A percentile compares a stretch with the other conserved stretches of the same genome.
Conservation (phyloP, 2,329 filamentous ascomycete genomes). For the Penicillium corylophilum region DNA sequence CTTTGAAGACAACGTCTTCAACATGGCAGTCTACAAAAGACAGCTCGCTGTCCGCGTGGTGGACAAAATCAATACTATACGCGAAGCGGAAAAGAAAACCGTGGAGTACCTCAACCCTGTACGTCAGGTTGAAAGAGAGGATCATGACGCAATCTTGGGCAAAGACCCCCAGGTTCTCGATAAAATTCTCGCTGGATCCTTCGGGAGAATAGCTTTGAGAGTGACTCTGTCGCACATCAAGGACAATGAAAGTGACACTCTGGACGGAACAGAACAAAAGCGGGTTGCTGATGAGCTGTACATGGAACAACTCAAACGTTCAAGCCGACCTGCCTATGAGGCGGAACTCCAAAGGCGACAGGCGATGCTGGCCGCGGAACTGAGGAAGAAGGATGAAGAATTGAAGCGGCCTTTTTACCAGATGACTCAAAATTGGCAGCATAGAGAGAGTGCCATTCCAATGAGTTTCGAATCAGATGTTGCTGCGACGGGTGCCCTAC, state of each 20-base stretch:
- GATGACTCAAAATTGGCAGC: not conserved
- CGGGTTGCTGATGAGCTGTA: conserved; percentile 52
- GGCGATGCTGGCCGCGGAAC: not conserved
- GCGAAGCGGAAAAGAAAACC: conserved; percentile 58
- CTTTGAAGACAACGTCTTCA: conserved; percentile 72
- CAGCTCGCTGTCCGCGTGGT: conserved; percentile 77
- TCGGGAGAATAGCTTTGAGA: conserved; percentile 29
- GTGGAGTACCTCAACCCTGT: conserved; percentile 62
- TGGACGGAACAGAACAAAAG: conserved; percentile 61
- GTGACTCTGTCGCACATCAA: conserved; percentile 71
- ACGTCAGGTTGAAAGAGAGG: conserved; percentile 50
- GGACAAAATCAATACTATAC: conserved; percentile 75
- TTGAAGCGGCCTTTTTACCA: no score
- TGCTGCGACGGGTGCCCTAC: not conserved
- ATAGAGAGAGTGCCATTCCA: not conserved
- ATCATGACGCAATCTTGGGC: conserved; percentile 55
- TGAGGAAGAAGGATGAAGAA: not conserved
- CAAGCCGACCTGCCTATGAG: not conserved
- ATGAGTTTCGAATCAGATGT: not conserved
- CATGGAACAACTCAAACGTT: conserved; percentile 36
- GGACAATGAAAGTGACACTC: conserved; percentile 62
- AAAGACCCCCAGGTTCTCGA: conserved; percentile 64
- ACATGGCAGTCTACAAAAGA: conserved; percentile 75
- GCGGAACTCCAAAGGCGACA: not conserved
- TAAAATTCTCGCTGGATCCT: conserved; percentile 35